Base-by-base conservation (phyloP, 805 yeast genomes). In the Yarrowia osloensis region DNA sequence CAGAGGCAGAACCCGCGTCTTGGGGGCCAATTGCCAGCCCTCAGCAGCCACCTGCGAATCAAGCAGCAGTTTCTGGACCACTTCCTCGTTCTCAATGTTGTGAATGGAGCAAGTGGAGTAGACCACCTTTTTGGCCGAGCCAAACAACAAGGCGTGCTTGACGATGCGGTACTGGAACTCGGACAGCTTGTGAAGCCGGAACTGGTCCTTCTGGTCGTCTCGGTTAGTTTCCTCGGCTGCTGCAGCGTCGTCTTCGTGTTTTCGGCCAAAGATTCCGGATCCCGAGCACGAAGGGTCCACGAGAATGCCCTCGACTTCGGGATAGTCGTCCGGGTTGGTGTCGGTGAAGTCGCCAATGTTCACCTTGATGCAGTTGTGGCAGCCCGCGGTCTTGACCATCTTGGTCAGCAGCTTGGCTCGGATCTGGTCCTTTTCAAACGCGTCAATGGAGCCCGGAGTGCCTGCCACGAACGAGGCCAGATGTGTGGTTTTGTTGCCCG, bases 221-320 rank as follows among this genome's bases (percentile, higher is more conserved):
- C 63, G 4, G 49, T 57, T 57, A 40, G 55, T 66, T 68, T 39
- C 49, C 31, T 62, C 67, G 0, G 70, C 69, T 11, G 70, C 70
- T 5, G 66, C 69, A 3, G 68, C 70, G 4, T 81, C 73, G 65
- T 84, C 84, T 44, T 79, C 82, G 26, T 77, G 77, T 2, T 88
- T 90, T 40, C 97, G 80, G n/a, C 98, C 97, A 79, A 94, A 94
- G 47, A 95, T 95, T 3, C 99, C 99, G 55, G 96, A 89, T 0
- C 99, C 99, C 26, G 97, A 91, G 76, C 99, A 95, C 3, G 97
- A 91, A 0, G 99, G 99, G 76, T 95, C 99, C 2, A 95, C 96
- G 2, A 95, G 81, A 47, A 95, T 78, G 0, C 96, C 97, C 0
- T 91, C 87, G 4, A 91, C 89, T 19, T 84, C 82, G 1, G 82